Evolutionary conservation across 305 asterid genomes (phyloP).

Genomic region (Coffea humblotiana): DNA sequence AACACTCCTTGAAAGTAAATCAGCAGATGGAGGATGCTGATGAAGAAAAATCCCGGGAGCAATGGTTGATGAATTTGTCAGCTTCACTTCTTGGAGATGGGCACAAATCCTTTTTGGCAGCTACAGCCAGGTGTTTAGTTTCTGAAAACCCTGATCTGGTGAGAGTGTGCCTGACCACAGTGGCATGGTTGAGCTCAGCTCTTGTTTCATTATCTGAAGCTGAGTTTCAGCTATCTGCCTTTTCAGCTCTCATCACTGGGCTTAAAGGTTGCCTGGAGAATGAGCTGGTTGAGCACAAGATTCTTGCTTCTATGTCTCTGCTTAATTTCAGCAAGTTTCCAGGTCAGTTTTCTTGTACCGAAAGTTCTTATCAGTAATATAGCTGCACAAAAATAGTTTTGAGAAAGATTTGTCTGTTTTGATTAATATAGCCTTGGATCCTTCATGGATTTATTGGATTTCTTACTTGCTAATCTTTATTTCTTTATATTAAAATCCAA

Average conservation of each 20-base stretch:
- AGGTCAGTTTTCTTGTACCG: slow-evolving; percentile 37
- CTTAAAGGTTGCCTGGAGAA: slow-evolving; percentile 47
- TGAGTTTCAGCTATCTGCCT: slow-evolving; percentile 48
- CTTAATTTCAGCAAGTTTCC: slow-evolving; percentile 59
- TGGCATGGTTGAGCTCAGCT: slow-evolving; percentile 73
- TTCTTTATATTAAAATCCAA: too few species aligned
- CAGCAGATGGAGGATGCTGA: slow-evolving; percentile 37
- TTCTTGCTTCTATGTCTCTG: slow-evolving; percentile 65
- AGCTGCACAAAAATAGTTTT: not conserved
- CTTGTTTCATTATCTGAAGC: slow-evolving; percentile 44
- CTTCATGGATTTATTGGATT: not conserved
- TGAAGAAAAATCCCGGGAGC: slow-evolving; percentile 57
- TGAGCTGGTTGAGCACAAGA: slow-evolving; percentile 59
- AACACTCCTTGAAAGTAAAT: slow-evolving; percentile 13
- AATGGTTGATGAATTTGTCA: slow-evolving; percentile 57
- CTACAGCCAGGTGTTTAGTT: slow-evolving; percentile 54
- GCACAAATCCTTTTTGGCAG: slow-evolving; percentile 53
- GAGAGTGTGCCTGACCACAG: slow-evolving; percentile 63
- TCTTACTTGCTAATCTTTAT: too few species aligned
- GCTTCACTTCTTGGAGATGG: slow-evolving; percentile 61
- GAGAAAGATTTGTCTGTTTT: too few species aligned
- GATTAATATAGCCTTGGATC: not conserved
- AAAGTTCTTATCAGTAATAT: not conserved
- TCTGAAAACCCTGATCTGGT: slow-evolving; percentile 50
- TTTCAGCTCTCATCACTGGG: slow-evolving; percentile 51